Base-by-base conservation (phyloP, 2,329 filamentous ascomycete genomes). In the Emergomyces orientalis region DNA sequence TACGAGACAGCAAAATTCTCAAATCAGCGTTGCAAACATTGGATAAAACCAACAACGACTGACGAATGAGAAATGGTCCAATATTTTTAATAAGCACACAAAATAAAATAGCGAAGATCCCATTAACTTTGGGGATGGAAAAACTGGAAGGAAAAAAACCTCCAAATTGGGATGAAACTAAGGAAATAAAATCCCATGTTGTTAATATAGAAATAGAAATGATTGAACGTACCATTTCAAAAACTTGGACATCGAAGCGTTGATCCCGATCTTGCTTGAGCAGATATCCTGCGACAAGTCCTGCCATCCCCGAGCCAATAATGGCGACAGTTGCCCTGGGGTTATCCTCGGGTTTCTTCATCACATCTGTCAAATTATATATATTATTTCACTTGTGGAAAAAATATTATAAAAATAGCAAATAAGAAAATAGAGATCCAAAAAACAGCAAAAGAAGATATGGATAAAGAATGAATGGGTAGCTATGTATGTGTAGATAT, bases 231-330 rank as follows among this genome's bases (percentile, higher is more conserved):
- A 80, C 80, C 67, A 73, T 76, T 69, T 81, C 79, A 52, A 81
- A 77, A 7, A 81, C 64, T 58, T 73, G 72, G 32, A 81, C 78
- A 13, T 72, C 65, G 65, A 77, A 82, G 59, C 78, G 72, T 17
- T 72, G 65, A 63, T 71, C 63, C 1, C 63, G 62, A 69, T 82
- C 79, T 43, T 72, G 70, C 49, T 73, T 69, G 27, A 82, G 72
- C 34, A 82, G 70, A 67, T 79, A 76, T 19, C 78, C 79, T 9
- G 74, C 75, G n/a, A 76, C 74, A 60, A 82, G 70, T 14, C 80
- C 80, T 3, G 80, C 79, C 73, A 82, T 77, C 19, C 80, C 79
- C 1, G 78, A 78, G 60, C 80, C 80, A 34, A 82, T 71, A 41
- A 82, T 70, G 51, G 78, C 79, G 32, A 81, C 78, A 37, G 69